Evolutionary conservation across 2,329 filamentous ascomycete genomes (phyloP).

Genomic region (Trichoderma arundinaceum): DNA sequence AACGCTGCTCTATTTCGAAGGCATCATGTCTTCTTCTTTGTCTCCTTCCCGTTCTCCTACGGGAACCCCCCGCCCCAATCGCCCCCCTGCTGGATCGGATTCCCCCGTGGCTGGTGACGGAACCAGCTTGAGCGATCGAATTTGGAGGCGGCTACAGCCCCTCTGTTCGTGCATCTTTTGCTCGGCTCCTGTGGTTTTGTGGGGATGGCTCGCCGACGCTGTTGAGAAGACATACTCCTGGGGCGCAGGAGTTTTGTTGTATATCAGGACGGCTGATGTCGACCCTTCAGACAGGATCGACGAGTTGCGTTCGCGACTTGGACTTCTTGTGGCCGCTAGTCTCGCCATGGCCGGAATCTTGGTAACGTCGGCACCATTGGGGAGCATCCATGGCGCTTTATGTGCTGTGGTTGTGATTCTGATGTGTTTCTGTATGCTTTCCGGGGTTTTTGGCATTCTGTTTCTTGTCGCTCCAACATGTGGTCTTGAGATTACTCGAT

Average conservation of each 20-base stretch:
- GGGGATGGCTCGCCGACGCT: background rate
- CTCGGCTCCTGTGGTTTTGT: background rate
- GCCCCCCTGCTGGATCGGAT: slow-evolving; percentile 1
- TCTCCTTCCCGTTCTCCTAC: background rate
- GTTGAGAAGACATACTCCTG: background rate
- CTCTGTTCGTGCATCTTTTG: background rate
- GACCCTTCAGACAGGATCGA: background rate
- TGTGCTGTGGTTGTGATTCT: background rate
- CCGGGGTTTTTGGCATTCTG: background rate
- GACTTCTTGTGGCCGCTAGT: background rate
- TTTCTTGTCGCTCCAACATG: background rate
- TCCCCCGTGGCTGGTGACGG: background rate
- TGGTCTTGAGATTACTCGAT: background rate
- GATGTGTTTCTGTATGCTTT: background rate
- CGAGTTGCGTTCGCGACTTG: background rate
- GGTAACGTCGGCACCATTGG: background rate
- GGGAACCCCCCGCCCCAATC: background rate
- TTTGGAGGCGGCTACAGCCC: background rate
- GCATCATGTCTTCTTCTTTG: background rate
- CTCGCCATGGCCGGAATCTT: background rate
- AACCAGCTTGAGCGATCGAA: background rate
- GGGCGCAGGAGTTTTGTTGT: background rate
- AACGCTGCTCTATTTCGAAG: background rate
- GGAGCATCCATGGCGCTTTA: background rate
- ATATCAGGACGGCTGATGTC: background rate